These are phyloP conservation scores for Claviceps capensis DNA, from an alignment of 2,329 filamentous ascomycete species.

Conservation along the genomic window DNA sequence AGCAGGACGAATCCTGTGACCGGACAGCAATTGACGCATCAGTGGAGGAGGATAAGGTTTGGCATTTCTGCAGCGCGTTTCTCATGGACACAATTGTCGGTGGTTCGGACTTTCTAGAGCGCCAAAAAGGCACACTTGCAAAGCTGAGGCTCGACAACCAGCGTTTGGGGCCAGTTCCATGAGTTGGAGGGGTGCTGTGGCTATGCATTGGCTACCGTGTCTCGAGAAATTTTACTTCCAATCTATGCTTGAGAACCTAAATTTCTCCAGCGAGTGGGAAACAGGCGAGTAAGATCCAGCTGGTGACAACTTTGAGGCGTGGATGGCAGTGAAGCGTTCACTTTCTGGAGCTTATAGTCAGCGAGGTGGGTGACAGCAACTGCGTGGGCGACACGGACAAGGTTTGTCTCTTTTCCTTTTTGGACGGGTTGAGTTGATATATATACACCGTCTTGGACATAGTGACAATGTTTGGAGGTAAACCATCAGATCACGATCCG, in stretches of 20 bases:
- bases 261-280: not conserved
- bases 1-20: not conserved
- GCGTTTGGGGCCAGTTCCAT: not conserved
- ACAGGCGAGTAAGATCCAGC: too few relatives aligned
- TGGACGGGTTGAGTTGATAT: not conserved
- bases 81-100: slow-evolving; percentile 1
- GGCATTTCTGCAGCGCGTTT: not conserved
- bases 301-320: not conserved
- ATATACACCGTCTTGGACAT: not conserved
- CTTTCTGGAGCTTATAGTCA: not conserved
- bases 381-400: not conserved
- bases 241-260: not conserved
- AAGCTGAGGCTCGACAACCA: not conserved
- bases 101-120: not conserved
- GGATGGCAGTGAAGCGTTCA: not conserved
- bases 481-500: too few relatives aligned
- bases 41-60: not conserved
- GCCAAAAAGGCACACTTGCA: slow-evolving; percentile 1
- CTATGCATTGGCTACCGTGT: not conserved
- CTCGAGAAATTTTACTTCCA: not conserved
- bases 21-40: not conserved
- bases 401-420: not conserved
- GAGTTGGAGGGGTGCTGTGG: not conserved
- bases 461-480: too few relatives aligned
- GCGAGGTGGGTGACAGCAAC: not conserved